These are phyloP conservation scores for Colletotrichum lini DNA, from an alignment of 2,329 filamentous ascomycete species.

Conservation along the genomic window DNA sequence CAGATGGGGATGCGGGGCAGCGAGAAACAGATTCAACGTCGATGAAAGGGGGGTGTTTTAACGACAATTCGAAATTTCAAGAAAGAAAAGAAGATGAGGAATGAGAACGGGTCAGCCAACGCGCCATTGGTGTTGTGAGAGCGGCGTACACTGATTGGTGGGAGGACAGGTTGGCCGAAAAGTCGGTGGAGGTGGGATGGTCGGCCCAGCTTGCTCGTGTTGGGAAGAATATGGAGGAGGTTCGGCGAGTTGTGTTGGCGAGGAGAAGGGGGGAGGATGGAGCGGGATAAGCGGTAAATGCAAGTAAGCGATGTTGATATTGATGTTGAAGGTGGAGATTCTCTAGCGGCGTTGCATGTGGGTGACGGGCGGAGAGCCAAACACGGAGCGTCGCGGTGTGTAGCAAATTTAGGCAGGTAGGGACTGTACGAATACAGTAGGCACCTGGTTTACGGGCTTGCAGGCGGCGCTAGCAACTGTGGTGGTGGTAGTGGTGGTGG, in stretches of 20 bases:
- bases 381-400: conserved; percentile 31
- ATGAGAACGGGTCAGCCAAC: background rate
- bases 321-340: conserved; percentile 9
- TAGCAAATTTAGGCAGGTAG: too few relatives aligned
- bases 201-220: conserved; percentile 37
- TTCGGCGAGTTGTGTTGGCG: conserved; percentile 31
- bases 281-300: conserved; percentile 36
- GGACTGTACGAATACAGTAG: too few relatives aligned
- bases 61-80: conserved; percentile 8
- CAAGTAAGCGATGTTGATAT: conserved; percentile 28
- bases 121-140: conserved; percentile 8
- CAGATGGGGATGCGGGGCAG: conserved; percentile 41
- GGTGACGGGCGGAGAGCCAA: conserved; percentile 12
- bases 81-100: background rate
- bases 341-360: conserved; percentile 29
- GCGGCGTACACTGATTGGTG: conserved; percentile 6
- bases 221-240: conserved; percentile 36
- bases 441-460: background rate
- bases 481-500: conserved; percentile 35
- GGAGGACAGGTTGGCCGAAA: conserved; percentile 32
- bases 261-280: conserved; percentile 13
- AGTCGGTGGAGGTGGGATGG: conserved; percentile 39
- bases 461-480: conserved; percentile 27
- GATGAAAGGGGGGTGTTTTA: conserved; percentile 30
- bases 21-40: conserved; percentile 39